A percentile compares a stretch with the other conserved stretches of the same genome.
These are phyloP conservation scores for Clonostachys solani DNA, from an alignment of 2,329 filamentous ascomycete genomes.

Conservation along the genomic window DNA sequence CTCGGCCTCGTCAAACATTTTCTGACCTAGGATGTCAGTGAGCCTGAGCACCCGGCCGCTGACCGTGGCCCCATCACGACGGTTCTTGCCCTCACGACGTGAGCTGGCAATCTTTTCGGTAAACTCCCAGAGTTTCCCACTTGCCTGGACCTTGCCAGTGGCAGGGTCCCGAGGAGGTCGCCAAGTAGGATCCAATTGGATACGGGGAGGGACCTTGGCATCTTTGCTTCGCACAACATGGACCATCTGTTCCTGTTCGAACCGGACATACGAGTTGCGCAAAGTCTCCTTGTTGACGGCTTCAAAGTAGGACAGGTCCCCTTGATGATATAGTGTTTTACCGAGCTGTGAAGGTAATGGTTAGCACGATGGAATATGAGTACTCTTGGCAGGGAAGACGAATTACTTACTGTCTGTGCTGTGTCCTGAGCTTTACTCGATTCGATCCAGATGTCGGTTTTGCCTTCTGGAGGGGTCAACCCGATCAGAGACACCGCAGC, in stretches of 20 bases:
- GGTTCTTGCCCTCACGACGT: constrained; percentile 89
- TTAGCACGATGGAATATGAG: not conserved
- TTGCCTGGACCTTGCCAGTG: constrained; percentile 58
- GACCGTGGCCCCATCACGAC: constrained; percentile 88
- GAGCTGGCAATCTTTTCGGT: constrained; percentile 81
- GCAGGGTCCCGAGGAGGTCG: constrained; percentile 59
- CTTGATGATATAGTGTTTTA: constrained; percentile 96
- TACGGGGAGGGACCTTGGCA: constrained; percentile 52
- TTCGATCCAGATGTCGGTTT: constrained; percentile 74
- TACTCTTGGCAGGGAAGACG: not conserved
- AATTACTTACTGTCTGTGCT: constrained; percentile 65
- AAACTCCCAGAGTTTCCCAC: constrained; percentile 86
- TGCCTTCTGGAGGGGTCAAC: constrained; percentile 64
- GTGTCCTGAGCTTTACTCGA: constrained; percentile 73
- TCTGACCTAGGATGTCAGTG: constrained; percentile 67
- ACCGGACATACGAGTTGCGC: constrained; percentile 85
- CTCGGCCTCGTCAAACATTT: constrained; percentile 59
- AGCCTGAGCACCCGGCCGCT: constrained; percentile 75
- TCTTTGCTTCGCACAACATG: constrained; percentile 67
- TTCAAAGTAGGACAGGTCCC: constrained; percentile 95
- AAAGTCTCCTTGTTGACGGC: constrained; percentile 97
- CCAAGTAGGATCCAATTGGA: constrained; percentile 74
- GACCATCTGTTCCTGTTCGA: constrained; percentile 88
- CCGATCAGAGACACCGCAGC: constrained; percentile 86
- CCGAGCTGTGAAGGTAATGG: constrained; percentile 57